Evolutionary conservation across 305 asterid species (phyloP).

Genomic region (Ajuga reptans): DNA sequence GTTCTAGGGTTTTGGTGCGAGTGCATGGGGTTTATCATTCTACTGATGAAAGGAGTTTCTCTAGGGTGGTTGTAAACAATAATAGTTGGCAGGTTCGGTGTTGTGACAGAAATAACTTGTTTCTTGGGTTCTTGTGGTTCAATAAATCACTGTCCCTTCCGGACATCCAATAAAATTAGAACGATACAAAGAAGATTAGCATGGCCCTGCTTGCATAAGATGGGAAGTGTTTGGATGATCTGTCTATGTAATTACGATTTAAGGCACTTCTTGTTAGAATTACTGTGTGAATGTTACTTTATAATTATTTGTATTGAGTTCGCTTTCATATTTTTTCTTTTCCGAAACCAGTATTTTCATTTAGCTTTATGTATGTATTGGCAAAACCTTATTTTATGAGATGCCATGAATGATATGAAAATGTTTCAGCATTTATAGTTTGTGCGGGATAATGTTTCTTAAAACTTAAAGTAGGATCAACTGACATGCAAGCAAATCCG

Average conservation of each 20-base stretch:
- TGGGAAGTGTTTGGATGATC: too few relatives aligned
- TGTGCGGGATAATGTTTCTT: background rate
- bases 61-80: background rate
- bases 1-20: background rate
- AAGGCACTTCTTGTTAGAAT: background rate
- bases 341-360: background rate
- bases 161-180: slow-evolving; percentile 59
- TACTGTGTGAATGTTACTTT: background rate
- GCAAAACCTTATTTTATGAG: background rate
- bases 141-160: background rate
- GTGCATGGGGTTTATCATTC: background rate
- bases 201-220: slow-evolving; percentile 56
- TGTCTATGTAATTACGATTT: background rate
- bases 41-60: background rate
- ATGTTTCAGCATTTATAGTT: background rate
- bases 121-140: slow-evolving; percentile 3
- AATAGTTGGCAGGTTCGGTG: background rate
- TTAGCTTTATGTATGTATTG: background rate
- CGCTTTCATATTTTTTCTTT: too few relatives aligned
- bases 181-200: slow-evolving; percentile 59
- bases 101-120: background rate
- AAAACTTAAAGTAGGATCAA: background rate
- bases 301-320: too few relatives aligned
- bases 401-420: background rate
- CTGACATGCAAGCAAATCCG: background rate